Conservation (phyloP, 495 filamentous ascomycete species). For the Copromyces sp. region DNA sequence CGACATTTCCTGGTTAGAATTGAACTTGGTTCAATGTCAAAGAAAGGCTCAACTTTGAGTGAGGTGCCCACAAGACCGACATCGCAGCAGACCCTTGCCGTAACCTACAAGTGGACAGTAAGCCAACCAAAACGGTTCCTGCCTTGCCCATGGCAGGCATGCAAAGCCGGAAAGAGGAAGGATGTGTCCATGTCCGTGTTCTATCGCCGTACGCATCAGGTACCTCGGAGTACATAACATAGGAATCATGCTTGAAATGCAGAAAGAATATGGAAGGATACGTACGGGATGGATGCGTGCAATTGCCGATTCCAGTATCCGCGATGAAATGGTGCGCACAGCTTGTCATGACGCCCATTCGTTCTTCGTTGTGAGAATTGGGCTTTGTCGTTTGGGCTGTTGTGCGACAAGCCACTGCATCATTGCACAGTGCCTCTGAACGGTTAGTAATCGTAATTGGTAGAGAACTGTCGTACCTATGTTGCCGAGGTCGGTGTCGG, state of each 20-base stretch:
- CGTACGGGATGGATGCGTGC: neutral
- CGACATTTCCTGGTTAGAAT: neutral
- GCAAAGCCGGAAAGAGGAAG: neutral
- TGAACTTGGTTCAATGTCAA: neutral
- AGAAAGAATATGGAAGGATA: neutral
- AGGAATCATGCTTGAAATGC: too few relatives aligned
- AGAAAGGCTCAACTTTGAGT: neutral
- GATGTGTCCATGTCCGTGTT: neutral
- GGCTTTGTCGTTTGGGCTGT: neutral
- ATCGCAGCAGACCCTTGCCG: neutral
- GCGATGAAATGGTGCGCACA: neutral
- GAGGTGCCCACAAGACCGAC: neutral
- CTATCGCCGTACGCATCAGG: neutral
- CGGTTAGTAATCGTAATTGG: neutral
- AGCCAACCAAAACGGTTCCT: neutral
- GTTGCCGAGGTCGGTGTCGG: neutral
- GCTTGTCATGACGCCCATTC: neutral
- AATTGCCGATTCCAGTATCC: neutral
- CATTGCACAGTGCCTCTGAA: neutral
- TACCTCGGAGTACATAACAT: neutral
- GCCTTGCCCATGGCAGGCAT: neutral
- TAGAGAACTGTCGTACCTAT: neutral
- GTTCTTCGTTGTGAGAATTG: neutral
- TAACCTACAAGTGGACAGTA: neutral
- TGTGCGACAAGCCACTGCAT: neutral